Conservation (phyloP, 2,329 filamentous ascomycete species). For the Fusarium stilboides region DNA sequence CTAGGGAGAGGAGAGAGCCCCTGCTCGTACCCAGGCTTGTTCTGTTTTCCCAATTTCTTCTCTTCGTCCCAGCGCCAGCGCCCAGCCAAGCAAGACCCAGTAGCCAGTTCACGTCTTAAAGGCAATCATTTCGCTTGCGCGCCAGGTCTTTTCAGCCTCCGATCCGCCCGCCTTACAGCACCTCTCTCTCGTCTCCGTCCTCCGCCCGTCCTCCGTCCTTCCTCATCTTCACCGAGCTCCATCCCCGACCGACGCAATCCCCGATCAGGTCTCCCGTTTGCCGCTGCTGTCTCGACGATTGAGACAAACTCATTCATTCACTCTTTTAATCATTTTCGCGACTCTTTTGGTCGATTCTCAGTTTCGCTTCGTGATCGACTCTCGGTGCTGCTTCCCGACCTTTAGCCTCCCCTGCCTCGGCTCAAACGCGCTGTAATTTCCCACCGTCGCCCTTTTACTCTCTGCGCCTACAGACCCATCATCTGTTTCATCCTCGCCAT, state of each 20-base stretch:
- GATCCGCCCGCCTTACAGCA: slow-evolving; percentile 57
- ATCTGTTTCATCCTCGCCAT: slow-evolving; percentile 25
- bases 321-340: slow-evolving; percentile 23
- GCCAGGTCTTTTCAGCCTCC: slow-evolving; percentile 63
- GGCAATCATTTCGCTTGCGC: slow-evolving; percentile 69
- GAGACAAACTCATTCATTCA: slow-evolving; percentile 35
- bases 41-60: slow-evolving; percentile 50
- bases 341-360: slow-evolving; percentile 23
- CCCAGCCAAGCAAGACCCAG: slow-evolving; percentile 44
- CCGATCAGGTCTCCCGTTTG: slow-evolving; percentile 45
- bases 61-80: slow-evolving; percentile 23
- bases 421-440: slow-evolving; percentile 44
- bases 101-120: slow-evolving; percentile 58
- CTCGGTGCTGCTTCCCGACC: slow-evolving; percentile 26
- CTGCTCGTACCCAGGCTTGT: slow-evolving; percentile 37
- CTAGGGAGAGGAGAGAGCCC: slow-evolving; percentile 30
- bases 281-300: slow-evolving; percentile 37
- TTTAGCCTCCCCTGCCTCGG: slow-evolving; percentile 41
- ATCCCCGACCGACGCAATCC: slow-evolving; percentile 49
- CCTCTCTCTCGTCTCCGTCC: slow-evolving; percentile 45
- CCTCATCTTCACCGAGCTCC: slow-evolving; percentile 51
- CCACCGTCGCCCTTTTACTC: slow-evolving; percentile 38
- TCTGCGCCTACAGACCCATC: slow-evolving; percentile 31
- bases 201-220: slow-evolving; percentile 46
- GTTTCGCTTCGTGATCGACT: slow-evolving; percentile 35